A percentile compares a stretch with the other conserved stretches of the same genome.
Conservation (phyloP, 1,284 basidiomycete species). For the Trichosporon sp. region DNA sequence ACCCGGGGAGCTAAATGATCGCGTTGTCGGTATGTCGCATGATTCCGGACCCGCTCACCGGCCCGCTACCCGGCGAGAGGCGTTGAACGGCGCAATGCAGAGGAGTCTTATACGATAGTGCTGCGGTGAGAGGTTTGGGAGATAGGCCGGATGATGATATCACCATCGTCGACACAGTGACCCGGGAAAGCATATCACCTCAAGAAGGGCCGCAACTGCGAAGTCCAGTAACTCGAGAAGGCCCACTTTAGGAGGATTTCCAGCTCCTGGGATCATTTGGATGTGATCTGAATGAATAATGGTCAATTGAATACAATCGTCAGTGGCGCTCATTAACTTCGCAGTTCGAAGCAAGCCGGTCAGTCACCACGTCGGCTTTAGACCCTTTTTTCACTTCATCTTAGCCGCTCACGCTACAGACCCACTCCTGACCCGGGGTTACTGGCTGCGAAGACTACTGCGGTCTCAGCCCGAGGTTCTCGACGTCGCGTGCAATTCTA, state of each 20-base stretch:
- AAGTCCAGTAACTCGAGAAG: background rate
- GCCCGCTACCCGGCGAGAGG: background rate
- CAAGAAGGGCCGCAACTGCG: background rate
- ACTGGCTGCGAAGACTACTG: no score
- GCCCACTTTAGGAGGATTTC: background rate
- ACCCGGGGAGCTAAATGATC: background rate
- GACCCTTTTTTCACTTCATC: background rate
- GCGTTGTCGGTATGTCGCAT: background rate
- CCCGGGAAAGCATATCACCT: no score
- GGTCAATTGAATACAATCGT: background rate
- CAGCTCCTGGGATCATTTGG: background rate
- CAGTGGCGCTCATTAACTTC: background rate
- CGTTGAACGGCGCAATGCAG: no score
- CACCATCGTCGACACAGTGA: no score
- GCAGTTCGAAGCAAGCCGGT: background rate
- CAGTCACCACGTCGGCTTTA: background rate
- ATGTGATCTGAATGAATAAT: background rate
- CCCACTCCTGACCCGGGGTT: background rate
- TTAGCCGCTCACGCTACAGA: background rate
- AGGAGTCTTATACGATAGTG: no score
- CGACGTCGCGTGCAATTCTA: no score
- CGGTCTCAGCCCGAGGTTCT: no score
- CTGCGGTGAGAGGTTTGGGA: no score
- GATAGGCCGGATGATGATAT: no score
- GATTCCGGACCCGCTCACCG: background rate